Base-by-base conservation (phyloP, 129 eudicot genomes). In the Oenanthe sinensis region DNA sequence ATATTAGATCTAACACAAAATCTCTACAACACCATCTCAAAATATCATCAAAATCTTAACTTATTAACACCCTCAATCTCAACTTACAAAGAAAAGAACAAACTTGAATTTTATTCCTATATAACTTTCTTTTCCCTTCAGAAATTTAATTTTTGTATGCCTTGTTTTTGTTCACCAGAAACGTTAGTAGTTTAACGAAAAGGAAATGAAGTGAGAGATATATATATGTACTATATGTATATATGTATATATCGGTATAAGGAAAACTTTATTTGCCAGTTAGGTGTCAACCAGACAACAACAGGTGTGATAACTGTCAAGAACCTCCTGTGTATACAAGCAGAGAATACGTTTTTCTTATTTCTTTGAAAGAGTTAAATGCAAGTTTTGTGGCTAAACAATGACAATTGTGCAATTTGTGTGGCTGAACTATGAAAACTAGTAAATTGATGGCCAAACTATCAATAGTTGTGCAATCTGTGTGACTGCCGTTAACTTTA, bases 1-100 rank as follows among this genome's bases (percentile, higher is more conserved):
- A 78, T 37, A 74, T 77, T 52, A 48, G 75, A 63, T 60, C 72
- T 73, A 49, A 76, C 44, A 69, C 15, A 52, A 20, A 26, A 11
- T 14, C 78, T 4, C 9, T 33, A 75, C 4, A 75, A 75, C 37
- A 65, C 65, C 78, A 75, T 75, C 19, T 75, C 65, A 14, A 17
- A 33, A 75, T 26, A 47, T 33, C 62, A 33, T 28, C 78, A 46
- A 50, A 15, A 16, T n/a, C 44, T 1, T 5, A 24, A 43, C 20
- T 46, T 67, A 13, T 33, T 60, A 60, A 67, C 7, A 14, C 63
- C 60, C 63, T 19, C 19, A 75, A 75, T 12, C 39, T 5, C 39
- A 48, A 17, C 49, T 48, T 2, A 28, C 30, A 67, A 60, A 67
- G 72, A 67, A 67, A 26, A 30, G 22, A 67, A 67, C 39, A 43